These are phyloP conservation scores for Butyriboletus loyo DNA, from an alignment of 768 basidiomycete species.

Conservation along the genomic window DNA sequence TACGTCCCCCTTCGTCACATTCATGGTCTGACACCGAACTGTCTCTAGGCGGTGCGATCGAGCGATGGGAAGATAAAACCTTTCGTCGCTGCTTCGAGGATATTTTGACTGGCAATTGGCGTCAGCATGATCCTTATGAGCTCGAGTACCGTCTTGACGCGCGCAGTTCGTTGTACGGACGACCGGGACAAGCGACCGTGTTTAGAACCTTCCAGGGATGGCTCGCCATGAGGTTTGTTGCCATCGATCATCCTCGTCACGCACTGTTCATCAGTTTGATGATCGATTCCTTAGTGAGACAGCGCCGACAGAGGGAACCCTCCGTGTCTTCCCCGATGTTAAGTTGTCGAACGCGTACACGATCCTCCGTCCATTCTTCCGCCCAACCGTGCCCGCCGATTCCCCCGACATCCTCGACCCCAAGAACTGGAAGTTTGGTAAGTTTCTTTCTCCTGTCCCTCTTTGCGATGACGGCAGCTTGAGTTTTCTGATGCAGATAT, in stretches of 20 bases:
- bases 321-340: constrained; percentile 67
- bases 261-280: neutral
- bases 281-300: constrained; percentile 44
- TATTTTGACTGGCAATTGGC: constrained; percentile 63
- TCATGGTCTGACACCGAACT: neutral
- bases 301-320: constrained; percentile 64
- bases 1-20: constrained; percentile 30
- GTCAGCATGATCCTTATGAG: constrained; percentile 63
- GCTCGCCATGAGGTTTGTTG: constrained; percentile 59
- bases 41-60: constrained; percentile 60
- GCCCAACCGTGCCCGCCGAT: constrained; percentile 39
- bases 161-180: constrained; percentile 59
- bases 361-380: constrained; percentile 77
- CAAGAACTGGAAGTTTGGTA: constrained; percentile 55
- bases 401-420: constrained; percentile 44
- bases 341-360: constrained; percentile 66
- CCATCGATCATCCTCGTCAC: neutral
- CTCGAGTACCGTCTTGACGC: constrained; percentile 59
- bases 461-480: constrained; percentile 20
- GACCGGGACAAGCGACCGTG: constrained; percentile 49
- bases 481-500: constrained; percentile 35
- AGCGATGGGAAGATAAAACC: constrained; percentile 66
- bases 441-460: constrained; percentile 15
- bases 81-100: constrained; percentile 60
- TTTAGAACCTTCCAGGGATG: constrained; percentile 77